These are phyloP conservation scores for Drechmeria coniospora DNA, from an alignment of 2,329 filamentous ascomycete species.

Conservation along the genomic window DNA sequence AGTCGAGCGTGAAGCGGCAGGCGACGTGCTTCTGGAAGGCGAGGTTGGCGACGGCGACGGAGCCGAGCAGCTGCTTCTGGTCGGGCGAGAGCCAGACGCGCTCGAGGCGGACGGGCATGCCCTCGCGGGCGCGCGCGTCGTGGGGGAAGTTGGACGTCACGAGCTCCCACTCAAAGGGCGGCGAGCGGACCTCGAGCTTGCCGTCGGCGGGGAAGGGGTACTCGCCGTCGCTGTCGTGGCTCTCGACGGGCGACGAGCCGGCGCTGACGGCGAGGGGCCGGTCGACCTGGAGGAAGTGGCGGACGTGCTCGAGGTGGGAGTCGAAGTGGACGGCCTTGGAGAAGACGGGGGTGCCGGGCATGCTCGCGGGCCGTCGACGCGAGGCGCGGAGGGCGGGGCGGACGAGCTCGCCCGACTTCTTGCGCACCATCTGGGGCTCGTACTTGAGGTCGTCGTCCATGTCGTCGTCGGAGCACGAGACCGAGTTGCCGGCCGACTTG, in stretches of 20 bases:
- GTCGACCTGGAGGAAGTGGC: conserved; percentile 90
- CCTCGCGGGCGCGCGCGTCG: conserved; percentile 35
- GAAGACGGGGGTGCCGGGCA: conserved; percentile 93
- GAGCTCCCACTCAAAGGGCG: conserved; percentile 75
- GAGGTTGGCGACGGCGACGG: conserved; percentile 72
- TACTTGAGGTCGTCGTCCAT: conserved; percentile 40
- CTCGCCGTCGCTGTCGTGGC: conserved; percentile 72
- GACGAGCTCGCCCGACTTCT: conserved; percentile 95
- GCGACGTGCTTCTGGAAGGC: conserved; percentile 78
- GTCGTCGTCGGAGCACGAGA: conserved; percentile 45
- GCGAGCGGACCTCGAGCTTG: conserved; percentile 21
- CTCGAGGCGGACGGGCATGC: conserved; percentile 63
- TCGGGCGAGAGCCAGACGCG: conserved; percentile 75
- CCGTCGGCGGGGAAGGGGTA: conserved; percentile 58
- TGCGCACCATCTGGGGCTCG: conserved; percentile 88
- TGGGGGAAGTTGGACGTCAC: conserved; percentile 67
- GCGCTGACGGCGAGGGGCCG: conserved; percentile 92
- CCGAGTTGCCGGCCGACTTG: conserved; percentile 32
- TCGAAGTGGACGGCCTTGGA: conserved; percentile 98
- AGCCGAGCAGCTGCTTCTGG: conserved; percentile 73
- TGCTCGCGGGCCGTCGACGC: conserved; percentile 76
- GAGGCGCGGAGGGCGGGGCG: conserved; percentile 76
- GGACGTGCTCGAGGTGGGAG: conserved; percentile 85
- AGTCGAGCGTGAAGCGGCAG: conserved; percentile 91
- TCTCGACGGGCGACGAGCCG: conserved; percentile 78